Conservation (phyloP, 345 rosid species). For the Lepidium didymum region DNA sequence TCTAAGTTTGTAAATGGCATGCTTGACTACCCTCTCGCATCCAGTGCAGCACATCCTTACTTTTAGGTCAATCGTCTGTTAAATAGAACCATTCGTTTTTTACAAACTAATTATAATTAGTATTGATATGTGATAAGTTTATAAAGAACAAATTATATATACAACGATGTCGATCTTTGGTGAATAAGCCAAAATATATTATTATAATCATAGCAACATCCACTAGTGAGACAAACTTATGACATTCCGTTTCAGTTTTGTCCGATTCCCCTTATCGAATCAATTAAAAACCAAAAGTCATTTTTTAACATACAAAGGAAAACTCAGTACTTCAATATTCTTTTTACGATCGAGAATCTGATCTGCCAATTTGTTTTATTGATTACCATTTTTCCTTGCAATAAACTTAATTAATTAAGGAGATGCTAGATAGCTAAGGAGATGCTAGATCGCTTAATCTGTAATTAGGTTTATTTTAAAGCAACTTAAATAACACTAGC, state of each 20-base stretch:
- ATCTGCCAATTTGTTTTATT: background rate
- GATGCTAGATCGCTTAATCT: too few relatives aligned
- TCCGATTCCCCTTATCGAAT: slow-evolving; percentile 21
- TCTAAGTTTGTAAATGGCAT: slow-evolving; percentile 77
- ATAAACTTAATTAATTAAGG: slow-evolving; percentile 11
- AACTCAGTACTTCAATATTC: background rate
- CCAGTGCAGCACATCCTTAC: slow-evolving; percentile 96
- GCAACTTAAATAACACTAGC: background rate
- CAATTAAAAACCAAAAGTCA: slow-evolving; percentile 13
- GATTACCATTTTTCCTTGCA: background rate
- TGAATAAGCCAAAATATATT: background rate
- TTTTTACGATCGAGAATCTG: slow-evolving; percentile 1
- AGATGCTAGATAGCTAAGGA: background rate
- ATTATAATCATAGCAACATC: slow-evolving; percentile 16
- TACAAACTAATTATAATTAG: background rate
- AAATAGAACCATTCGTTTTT: slow-evolving; percentile 2
- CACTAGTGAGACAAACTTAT: slow-evolving; percentile 27
- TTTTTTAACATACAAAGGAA: slow-evolving; percentile 1
- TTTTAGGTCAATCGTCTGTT: slow-evolving; percentile 85
- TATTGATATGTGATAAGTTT: background rate
- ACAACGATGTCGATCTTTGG: background rate
- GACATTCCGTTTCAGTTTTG: slow-evolving; percentile 21
- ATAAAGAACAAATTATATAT: background rate
- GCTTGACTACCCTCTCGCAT: slow-evolving; percentile 86
- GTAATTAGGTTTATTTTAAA: background rate